phyloP scores from a whole-genome alignment of 1,139 yeast genomes.

The Casaregolazyma suthepensis region DNA sequence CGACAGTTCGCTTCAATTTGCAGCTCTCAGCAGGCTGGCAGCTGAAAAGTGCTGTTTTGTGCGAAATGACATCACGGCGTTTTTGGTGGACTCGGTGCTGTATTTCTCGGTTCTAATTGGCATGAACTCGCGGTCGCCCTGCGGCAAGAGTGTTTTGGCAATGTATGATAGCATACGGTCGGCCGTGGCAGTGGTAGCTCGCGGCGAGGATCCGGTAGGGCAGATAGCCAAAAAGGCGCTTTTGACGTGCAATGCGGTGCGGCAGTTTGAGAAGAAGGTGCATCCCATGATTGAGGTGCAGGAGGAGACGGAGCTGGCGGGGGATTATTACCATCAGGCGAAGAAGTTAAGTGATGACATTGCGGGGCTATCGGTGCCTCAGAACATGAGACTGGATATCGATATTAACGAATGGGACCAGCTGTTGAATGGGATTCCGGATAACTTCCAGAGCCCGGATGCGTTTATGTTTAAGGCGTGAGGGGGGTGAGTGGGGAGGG shows the following conservation, averaged over 20 bases:
- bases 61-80: conserved; percentile 14
- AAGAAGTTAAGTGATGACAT: not conserved
- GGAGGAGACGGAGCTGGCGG: not conserved
- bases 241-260: conserved; percentile 3
- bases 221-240: conserved; percentile 1
- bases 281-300: conserved; percentile 1
- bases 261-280: conserved; percentile 5
- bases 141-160: not conserved
- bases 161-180: not conserved
- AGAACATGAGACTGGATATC: not conserved
- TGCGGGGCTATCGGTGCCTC: not conserved
- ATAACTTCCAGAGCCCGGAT: not conserved
- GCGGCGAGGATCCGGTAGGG: not conserved
- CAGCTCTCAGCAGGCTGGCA: conserved; percentile 7
- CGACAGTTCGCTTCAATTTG: conserved; percentile 13
- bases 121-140: not conserved
- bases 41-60: not conserved
- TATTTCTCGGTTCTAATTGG: conserved; percentile 5
- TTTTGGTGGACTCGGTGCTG: conserved; percentile 18
- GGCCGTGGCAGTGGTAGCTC: not conserved
- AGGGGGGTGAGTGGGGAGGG: too few species aligned
- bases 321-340: not conserved
- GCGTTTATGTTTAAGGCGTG: not conserved
- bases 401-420: not conserved
- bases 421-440: not conserved